Evolutionary conservation across 2,329 filamentous ascomycete genomes (phyloP), one percentile per base, ranked within the genome.

Genomic region (Stagonosporopsis cucurbitacearum): DNA sequence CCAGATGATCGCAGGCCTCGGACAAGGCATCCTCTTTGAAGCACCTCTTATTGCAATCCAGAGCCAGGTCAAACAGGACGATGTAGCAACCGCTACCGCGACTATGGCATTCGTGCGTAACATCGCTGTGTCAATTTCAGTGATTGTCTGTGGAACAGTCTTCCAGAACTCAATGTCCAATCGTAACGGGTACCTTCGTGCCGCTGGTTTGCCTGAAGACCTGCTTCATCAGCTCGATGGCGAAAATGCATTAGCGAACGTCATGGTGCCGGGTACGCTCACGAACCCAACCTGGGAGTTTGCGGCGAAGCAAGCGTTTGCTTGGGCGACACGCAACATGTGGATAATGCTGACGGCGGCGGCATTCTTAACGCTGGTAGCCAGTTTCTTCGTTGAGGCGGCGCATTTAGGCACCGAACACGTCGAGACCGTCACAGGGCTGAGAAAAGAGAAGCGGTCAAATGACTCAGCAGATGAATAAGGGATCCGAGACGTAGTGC

Each of bases 131-230:
- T 74, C 80, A 0, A 76, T 82, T 32, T 81, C 79, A 0, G 75
- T 82, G 9, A 80, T 84, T 1, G 71, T 83, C 4, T 80, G 80
- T 9, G 77, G 79, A 1, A 80, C 82, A 0, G 77, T 84, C 4
- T 82, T 84, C 57, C 79, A 82, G 50, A 83, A 82, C 60, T 79
- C 82, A 43, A 90, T 92, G 86, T 77, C 86, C 59, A 78, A 75
- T 45, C 82, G 84, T 59, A 78, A 79, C 11, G 67, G 74, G 61
- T 66, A 12, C 76, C 87, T 62, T 66, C 77, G 43, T 3, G 67
- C 74, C 20, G 77, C 81, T 3, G 76, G 79, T 1, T 77, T 90
- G 0, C 82, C 83, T 0, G 71, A 76, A 0, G 66, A 81, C 1
- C 69, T 82, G 1, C 80, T 84, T 0, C 61, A 71, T 6, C 66